These are phyloP conservation scores for Coprinellus micaceus DNA, from an alignment of 768 basidiomycete genomes.

Conservation along the genomic window DNA sequence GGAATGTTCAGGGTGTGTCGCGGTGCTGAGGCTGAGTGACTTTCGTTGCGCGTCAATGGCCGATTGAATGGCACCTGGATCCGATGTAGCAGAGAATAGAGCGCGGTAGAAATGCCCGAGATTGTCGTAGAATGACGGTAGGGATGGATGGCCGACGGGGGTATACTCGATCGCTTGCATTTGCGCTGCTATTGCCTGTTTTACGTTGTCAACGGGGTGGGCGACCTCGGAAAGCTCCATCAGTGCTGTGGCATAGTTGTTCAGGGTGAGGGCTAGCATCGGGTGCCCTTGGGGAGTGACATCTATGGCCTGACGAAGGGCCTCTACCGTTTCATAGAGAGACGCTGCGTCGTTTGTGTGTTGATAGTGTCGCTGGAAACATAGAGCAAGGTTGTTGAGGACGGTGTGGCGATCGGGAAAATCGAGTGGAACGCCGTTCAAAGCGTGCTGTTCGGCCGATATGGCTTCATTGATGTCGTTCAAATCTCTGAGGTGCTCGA, in stretches of 20 bases:
- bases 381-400: conserved; percentile 12
- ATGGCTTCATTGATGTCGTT: conserved; percentile 24
- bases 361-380: conserved; percentile 7
- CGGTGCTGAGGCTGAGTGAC: not conserved
- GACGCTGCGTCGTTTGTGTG: conserved; percentile 9
- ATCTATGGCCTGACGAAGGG: conserved; percentile 7
- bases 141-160: conserved; percentile 12
- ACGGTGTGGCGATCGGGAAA: not conserved
- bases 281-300: conserved; percentile 7
- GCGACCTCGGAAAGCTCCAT: not conserved
- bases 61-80: not conserved
- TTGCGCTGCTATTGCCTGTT: conserved; percentile 16
- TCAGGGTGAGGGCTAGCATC: conserved; percentile 2
- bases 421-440: not conserved
- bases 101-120: not conserved
- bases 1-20: too few relatives aligned
- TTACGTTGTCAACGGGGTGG: not conserved
- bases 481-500: conserved; percentile 2
- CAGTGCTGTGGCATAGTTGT: conserved; percentile 5
- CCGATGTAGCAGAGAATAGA: conserved; percentile 10
- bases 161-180: conserved; percentile 18
- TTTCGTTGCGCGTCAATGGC: not conserved
- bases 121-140: not conserved
- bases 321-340: conserved; percentile 10
- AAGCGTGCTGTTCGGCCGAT: not conserved